phyloP scores from a whole-genome alignment of 176 grass and related monocot genomes.

The Lolium perenne region DNA sequence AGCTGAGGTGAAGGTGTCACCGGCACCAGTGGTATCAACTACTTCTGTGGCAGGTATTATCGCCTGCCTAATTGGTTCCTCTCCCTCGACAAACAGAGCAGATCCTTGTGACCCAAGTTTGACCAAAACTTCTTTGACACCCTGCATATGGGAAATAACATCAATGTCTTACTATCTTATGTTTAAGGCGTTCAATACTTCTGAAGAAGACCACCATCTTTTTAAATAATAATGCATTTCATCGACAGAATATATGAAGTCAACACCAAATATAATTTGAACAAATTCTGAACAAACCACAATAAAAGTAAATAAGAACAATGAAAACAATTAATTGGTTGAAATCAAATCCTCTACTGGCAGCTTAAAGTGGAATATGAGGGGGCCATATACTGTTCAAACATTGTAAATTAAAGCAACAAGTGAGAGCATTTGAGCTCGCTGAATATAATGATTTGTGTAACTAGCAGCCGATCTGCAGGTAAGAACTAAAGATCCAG shows the following conservation, averaged over 20 bases:
- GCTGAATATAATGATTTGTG: constrained; percentile 9
- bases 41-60: constrained; percentile 78
- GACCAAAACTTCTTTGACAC: constrained; percentile 80
- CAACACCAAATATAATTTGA: not conserved
- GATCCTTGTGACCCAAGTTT: constrained; percentile 94
- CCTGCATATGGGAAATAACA: constrained; percentile 47
- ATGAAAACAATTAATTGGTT: not conserved
- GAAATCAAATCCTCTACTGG: not conserved
- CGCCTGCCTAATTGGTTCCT: constrained; percentile 67
- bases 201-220: not conserved
- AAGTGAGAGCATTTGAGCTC: not conserved
- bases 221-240: not conserved
- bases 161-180: not conserved
- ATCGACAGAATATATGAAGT: not conserved
- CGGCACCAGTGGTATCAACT: constrained; percentile 88
- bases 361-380: too few species aligned
- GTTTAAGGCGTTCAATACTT: constrained; percentile 1
- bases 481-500: not conserved
- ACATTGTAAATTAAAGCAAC: too few species aligned
- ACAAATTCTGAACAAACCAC: not conserved
- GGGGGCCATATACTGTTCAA: too few species aligned
- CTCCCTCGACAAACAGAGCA: constrained; percentile 88
- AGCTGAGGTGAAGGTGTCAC: constrained; percentile 95
- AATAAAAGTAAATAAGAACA: constrained; percentile 3
- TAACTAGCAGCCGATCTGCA: constrained; percentile 5